Evolutionary conservation across 306 rosid species (phyloP), one percentile per base, ranked within the genome.

Genomic region (Canavalia ensiformis): DNA sequence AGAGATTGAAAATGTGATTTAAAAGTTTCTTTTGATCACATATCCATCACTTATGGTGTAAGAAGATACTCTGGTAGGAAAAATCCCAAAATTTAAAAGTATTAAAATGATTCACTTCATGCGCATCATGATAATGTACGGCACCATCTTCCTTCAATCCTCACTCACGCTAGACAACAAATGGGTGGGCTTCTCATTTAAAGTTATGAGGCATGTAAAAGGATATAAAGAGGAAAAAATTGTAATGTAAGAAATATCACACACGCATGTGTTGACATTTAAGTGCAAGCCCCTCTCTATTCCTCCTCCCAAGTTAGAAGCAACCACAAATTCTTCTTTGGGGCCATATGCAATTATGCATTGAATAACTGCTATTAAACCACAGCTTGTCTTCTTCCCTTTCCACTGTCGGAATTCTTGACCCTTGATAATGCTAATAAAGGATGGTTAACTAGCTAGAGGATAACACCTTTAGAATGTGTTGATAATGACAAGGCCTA

Each of bases 351-450:
- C 57, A 45, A 18, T 18, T 18, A 18, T 18, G 25, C 25, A 18
- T 68, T 57, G 30, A 79, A 57, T 69, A 42, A 77, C 31, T 33
- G 66, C 73, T 2, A 30, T 60, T 37, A 62, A 55, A 80, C 51
- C 31, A 33, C 35, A 5, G n/a, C 5, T 7, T 58, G 33, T 59
- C 70, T 3, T 35, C 33, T 2, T 10, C 11, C 10, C 39, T 18
- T 52, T 7, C 39, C 42, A 56, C 55, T 4, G 25, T 33, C 25
- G 3, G 44, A 74, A 41, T 42, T 39, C 13, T 41, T 44, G 33
- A 57, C 8, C 28, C 44, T 46, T 69, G 7, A 25, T 28, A 35
- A 57, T 57, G 77, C 39, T 25, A 39, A 30, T 49, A 31, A 54
- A 5, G 47, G 49, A 68, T 50, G 57, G 11, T n/a, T 37, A 1